Evolutionary conservation across 768 basidiomycete genomes (phyloP).

Genomic region (Brasilioporus rufonigricans): DNA sequence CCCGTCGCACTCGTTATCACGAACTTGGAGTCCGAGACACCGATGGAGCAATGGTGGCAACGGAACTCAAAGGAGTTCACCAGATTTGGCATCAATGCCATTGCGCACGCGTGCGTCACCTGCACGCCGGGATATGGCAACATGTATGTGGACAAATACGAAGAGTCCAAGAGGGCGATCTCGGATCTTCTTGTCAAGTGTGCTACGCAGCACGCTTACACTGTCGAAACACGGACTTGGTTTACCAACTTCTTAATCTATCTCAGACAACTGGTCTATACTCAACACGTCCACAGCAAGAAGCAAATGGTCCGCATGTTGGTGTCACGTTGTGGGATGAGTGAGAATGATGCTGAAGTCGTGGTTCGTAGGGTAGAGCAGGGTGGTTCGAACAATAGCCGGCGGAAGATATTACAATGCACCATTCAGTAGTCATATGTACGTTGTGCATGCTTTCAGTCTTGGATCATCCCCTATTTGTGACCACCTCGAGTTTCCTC

Average conservation of each 20-base stretch:
- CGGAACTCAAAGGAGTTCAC: constrained; percentile 26
- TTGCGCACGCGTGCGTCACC: constrained; percentile 32
- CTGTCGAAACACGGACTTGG: constrained; percentile 24
- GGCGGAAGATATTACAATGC: constrained; percentile 9
- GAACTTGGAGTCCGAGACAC: constrained; percentile 35
- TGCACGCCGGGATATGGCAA: constrained; percentile 31
- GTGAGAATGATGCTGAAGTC: constrained; percentile 17
- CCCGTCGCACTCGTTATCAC: constrained; percentile 41
- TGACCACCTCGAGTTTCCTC: background rate
- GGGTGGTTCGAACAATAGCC: background rate
- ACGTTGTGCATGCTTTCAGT: constrained; percentile 1
- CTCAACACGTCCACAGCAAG: constrained; percentile 17
- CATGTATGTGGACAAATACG: constrained; percentile 35
- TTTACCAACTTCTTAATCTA: constrained; percentile 23
- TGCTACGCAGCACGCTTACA: constrained; percentile 17
- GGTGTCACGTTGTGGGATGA: constrained; percentile 26
- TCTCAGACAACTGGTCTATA: constrained; percentile 22
- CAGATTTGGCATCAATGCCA: constrained; percentile 19
- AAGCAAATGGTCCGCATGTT: constrained; percentile 29
- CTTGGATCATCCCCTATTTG: background rate
- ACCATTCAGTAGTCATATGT: constrained; percentile 18
- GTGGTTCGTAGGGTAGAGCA: constrained; percentile 19
- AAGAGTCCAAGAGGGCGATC: constrained; percentile 32
- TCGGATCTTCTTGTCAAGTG: constrained; percentile 25
- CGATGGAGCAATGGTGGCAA: constrained; percentile 37